A percentile compares a stretch with the other conserved stretches of the same genome.
Conservation (phyloP, 768 basidiomycete species). For the Termitomyces sp. region DNA sequence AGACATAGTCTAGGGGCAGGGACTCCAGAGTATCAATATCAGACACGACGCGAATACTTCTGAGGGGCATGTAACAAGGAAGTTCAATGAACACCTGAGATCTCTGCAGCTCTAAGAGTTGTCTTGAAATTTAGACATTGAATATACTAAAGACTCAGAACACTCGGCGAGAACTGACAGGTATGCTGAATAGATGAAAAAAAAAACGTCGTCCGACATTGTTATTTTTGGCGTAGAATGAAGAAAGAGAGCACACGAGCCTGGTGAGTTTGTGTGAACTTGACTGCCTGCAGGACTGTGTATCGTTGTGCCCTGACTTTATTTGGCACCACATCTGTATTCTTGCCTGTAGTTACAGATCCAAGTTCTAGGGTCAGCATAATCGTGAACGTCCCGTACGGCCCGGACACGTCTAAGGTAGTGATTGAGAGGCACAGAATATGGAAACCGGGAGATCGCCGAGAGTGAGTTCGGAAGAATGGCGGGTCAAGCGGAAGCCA, state of each 20-base stretch:
- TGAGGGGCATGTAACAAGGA: not conserved
- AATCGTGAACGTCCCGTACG: not conserved
- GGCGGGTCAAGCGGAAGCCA: not conserved
- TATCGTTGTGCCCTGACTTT: not conserved
- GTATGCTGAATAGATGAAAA: not conserved
- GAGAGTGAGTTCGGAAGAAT: not conserved
- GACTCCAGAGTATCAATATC: not conserved
- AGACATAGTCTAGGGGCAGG: too few relatives aligned
- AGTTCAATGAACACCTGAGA: not conserved
- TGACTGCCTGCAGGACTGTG: not conserved
- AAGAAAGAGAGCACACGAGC: not conserved
- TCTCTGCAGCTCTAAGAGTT: not conserved
- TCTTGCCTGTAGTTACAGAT: too few relatives aligned
- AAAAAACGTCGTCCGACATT: not conserved
- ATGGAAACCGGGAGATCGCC: not conserved
- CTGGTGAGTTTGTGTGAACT: not conserved
- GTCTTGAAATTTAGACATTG: not conserved
- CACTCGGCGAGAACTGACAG: not conserved
- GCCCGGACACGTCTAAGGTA: not conserved
- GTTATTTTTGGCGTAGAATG: not conserved
- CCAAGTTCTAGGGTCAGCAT: not conserved
- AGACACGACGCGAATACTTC: not conserved
- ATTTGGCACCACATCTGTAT: too few relatives aligned
- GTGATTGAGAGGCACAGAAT: not conserved
- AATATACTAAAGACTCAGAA: not conserved